Base-by-base conservation (phyloP, 2,329 filamentous ascomycete species). In the Microcyclospora tardicrescens region DNA sequence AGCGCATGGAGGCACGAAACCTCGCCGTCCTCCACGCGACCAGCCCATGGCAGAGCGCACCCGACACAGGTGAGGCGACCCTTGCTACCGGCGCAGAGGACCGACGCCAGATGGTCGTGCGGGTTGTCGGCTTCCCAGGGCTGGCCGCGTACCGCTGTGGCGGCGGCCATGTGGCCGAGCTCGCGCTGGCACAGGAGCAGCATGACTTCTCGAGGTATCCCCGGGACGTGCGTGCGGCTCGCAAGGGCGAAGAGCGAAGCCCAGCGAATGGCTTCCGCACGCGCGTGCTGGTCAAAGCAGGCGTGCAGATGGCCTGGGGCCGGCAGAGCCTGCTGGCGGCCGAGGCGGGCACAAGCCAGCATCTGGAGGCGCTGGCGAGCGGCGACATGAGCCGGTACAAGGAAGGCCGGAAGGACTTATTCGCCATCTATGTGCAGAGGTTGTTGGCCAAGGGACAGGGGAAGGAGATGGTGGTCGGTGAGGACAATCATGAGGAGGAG, bases 241-340 rank as follows among this genome's bases (percentile, higher is more conserved):
- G 28, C 13, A 12, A 16, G 13, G 24, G 28, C n/a, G 40, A 42
- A 2, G 37, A 38, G 15, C 37, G 45, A 10, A 48, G 36, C 6
- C 43, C 36, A 16, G 16, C 43, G 2, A 43, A 48, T n/a, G 55
- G 55, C 29, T 54, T 51, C 38, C 50, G 54, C 10, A 52, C 48
- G 6, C 45, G 43, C 28, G 40, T 51, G 16, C 36, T 58, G 16
- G 47, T 42, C 41, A 56, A 55, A 43, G 50, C 44, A 15, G 40
- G 51, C 15, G 54, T 54, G 16, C 40, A 47, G 16, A 45, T 55
- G 35, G 33, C 42, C 16, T 56, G 54, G 54, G 54, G 54, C 36
- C 45, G 46, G 42, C 54, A 56, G 40, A 34, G 49, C 28, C 46
- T 55, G 12, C 38, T 56, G 37, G 53, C 53, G 10, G 50, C 43